phyloP scores from a whole-genome alignment of 192 early-diverging fungal genomes.

The Linnemannia exigua region DNA sequence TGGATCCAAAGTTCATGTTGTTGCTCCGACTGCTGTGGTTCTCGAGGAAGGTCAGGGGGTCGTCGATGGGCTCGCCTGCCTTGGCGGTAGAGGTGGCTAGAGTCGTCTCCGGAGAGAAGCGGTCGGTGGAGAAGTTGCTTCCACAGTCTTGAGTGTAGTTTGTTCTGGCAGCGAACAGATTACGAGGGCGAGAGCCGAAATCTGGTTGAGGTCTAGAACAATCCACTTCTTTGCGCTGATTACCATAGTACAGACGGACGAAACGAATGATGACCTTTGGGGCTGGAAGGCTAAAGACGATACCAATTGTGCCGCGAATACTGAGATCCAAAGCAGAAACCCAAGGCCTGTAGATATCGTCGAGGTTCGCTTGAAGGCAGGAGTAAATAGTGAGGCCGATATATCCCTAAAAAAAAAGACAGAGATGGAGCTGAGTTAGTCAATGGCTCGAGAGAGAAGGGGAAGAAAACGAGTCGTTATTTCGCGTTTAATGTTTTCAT shows the following conservation, averaged over 20 bases:
- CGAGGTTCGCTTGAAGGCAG: not conserved
- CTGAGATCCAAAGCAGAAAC: constrained; percentile 42
- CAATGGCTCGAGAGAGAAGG: too few relatives aligned
- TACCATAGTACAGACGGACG: constrained; percentile 18
- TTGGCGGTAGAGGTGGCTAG: not conserved
- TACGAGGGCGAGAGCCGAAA: not conserved
- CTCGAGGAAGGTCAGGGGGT: not conserved
- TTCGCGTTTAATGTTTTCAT: not conserved
- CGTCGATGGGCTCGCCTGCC: not conserved
- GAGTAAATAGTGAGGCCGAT: constrained; percentile 16
- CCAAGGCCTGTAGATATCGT: not conserved
- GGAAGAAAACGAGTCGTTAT: too few relatives aligned
- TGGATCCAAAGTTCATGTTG: constrained; percentile 8
- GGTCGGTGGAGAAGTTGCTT: not conserved
- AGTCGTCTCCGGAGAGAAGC: not conserved
- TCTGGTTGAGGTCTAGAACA: not conserved
- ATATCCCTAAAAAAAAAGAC: constrained; percentile 6
- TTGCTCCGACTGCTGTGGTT: not conserved
- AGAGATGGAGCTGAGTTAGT: too few relatives aligned
- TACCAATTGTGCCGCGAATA: constrained; percentile 31
- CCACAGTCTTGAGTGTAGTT: not conserved
- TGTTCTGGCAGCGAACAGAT: not conserved
- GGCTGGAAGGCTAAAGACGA: constrained; percentile 37
- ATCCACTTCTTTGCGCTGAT: not conserved
- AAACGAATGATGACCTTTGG: constrained; percentile 29